Percentiles rank a stretch among this genome's conserved stretches.
Conservation (phyloP, 2,329 filamentous ascomycete species). For the Penicillium sp. region DNA sequence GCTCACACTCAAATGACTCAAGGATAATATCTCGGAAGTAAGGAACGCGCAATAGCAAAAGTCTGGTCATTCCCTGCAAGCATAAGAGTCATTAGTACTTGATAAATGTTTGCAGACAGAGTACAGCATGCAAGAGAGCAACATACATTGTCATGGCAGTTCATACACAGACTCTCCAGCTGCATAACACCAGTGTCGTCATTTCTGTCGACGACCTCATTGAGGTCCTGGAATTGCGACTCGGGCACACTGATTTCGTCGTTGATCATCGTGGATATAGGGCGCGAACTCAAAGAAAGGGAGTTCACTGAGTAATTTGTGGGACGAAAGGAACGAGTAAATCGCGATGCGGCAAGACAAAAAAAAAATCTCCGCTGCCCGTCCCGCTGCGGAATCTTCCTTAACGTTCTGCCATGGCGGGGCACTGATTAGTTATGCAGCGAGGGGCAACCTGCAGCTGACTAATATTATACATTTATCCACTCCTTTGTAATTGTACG, state of each 20-base stretch:
- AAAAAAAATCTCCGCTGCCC: slow-evolving; percentile 18
- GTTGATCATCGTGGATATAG: slow-evolving; percentile 27
- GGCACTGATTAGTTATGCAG: slow-evolving; percentile 10
- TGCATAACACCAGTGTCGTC: slow-evolving; percentile 47
- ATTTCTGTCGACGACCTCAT: slow-evolving; percentile 39
- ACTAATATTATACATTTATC: slow-evolving; percentile 11
- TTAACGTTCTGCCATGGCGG: slow-evolving; percentile 27
- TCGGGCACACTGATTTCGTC: slow-evolving; percentile 21
- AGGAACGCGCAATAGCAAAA: slow-evolving; percentile 88
- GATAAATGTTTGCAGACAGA: background rate
- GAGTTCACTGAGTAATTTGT: background rate
- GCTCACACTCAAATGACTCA: slow-evolving; percentile 92
- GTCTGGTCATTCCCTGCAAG: slow-evolving; percentile 72
- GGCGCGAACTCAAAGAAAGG: background rate
- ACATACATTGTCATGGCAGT: slow-evolving; percentile 78
- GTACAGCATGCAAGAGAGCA: slow-evolving; percentile 6
- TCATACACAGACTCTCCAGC: slow-evolving; percentile 79
- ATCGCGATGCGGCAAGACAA: background rate
- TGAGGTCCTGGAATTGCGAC: slow-evolving; percentile 41
- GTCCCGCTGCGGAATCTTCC: slow-evolving; percentile 33
- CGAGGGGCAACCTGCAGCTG: slow-evolving; percentile 7
- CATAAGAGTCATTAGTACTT: background rate
- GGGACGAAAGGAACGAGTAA: background rate
- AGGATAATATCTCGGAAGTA: slow-evolving; percentile 98
- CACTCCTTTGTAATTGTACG: background rate